Evolutionary conservation across 192 early-diverging fungal genomes (phyloP).

Genomic region (Backusella circina): DNA sequence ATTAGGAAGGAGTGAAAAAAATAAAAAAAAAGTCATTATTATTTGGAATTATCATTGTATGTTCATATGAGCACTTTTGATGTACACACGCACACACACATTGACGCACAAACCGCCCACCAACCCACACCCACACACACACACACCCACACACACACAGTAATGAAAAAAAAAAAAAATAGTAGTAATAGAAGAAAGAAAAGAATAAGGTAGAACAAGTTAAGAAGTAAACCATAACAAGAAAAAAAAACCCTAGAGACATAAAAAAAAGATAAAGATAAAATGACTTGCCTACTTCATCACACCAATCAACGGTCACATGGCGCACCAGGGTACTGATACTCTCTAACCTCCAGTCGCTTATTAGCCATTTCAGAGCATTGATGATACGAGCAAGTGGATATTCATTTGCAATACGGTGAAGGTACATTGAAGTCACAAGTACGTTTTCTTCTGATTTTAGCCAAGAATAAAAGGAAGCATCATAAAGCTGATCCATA

Average conservation of each 20-base stretch:
- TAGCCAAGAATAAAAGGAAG: slow-evolving; percentile 74
- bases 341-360: slow-evolving; percentile 69
- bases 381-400: slow-evolving; percentile 70
- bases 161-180: not conserved
- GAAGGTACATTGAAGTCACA: slow-evolving; percentile 64
- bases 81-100: not conserved
- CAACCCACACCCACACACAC: not conserved
- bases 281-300: slow-evolving; percentile 37
- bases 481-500: slow-evolving; percentile 76
- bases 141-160: not conserved
- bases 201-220: not conserved
- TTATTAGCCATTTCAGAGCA: slow-evolving; percentile 72
- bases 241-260: not conserved
- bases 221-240: not conserved
- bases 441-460: slow-evolving; percentile 73
- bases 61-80: not conserved
- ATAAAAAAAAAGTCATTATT: not conserved
- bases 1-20: not conserved
- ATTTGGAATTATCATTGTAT: not conserved
- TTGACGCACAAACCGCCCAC: not conserved
- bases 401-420: slow-evolving; percentile 75
- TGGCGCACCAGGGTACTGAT: slow-evolving; percentile 66
- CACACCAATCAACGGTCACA: slow-evolving; percentile 69
- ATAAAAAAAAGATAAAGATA: slow-evolving; percentile 19
- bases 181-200: not conserved